Conservation (phyloP, 129 eudicot genomes). For the Kitagawia praeruptora region DNA sequence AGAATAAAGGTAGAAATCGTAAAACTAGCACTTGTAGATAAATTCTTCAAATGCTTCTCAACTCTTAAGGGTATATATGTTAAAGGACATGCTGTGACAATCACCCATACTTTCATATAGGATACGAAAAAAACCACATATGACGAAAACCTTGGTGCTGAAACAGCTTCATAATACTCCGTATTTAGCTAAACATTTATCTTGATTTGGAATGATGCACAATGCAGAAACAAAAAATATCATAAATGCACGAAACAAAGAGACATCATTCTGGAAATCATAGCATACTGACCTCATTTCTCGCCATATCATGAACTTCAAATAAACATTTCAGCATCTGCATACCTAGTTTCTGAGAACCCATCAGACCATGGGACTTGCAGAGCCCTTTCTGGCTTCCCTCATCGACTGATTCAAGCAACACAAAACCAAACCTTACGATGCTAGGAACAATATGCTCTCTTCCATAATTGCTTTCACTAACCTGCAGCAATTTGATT, state of each 20-base stretch:
- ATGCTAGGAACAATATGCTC: slow-evolving; percentile 77
- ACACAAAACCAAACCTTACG: slow-evolving; percentile 59
- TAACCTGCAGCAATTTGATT: slow-evolving; percentile 34
- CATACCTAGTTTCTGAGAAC: slow-evolving; percentile 58
- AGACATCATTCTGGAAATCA: background rate
- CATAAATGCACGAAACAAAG: background rate
- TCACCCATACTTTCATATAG: background rate
- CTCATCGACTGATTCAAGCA: slow-evolving; percentile 54
- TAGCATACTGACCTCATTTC: slow-evolving; percentile 57
- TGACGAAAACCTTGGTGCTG: background rate
- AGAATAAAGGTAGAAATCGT: background rate
- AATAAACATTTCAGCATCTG: slow-evolving; percentile 64
- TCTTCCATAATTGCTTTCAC: slow-evolving; percentile 63
- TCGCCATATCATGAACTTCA: slow-evolving; percentile 78
- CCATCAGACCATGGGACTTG: slow-evolving; percentile 49
- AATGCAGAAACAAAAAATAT: background rate
- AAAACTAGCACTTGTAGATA: background rate
- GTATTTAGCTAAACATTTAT: background rate
- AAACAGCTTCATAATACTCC: background rate
- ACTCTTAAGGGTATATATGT: background rate
- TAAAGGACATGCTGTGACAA: background rate
- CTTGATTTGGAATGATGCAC: background rate
- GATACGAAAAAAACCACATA: background rate
- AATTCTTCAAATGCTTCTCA: background rate
- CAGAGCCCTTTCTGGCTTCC: slow-evolving; percentile 31